These are phyloP conservation scores for Cryptosporidium canis DNA, from an alignment of 169 alveolate genomes.

Conservation along the genomic window DNA sequence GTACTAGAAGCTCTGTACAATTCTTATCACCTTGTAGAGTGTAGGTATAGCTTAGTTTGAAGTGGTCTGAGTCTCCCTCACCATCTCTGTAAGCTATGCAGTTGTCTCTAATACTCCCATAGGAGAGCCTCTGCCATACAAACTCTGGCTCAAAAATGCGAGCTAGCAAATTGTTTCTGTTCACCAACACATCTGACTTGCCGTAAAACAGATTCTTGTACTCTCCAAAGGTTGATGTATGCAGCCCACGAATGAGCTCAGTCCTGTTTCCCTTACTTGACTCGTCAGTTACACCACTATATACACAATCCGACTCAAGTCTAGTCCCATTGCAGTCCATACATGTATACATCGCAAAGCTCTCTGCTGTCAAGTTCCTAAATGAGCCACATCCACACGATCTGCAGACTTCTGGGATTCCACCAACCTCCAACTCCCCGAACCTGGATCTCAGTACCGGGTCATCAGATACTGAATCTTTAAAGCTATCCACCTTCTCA, in stretches of 20 bases:
- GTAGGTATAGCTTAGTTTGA: constrained; percentile 16
- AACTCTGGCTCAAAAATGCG: constrained; percentile 43
- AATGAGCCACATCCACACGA: background rate
- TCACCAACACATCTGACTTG: background rate
- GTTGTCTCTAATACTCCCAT: constrained; percentile 39
- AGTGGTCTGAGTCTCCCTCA: background rate
- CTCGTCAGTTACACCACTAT: background rate
- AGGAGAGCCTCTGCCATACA: constrained; percentile 20
- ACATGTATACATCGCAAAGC: constrained; percentile 10
- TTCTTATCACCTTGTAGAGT: background rate
- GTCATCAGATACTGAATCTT: background rate
- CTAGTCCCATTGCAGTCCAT: background rate
- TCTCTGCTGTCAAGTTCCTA: background rate
- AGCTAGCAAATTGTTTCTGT: background rate
- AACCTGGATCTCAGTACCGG: background rate
- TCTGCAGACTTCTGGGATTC: background rate
- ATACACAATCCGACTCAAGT: background rate
- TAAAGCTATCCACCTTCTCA: background rate
- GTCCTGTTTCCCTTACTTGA: background rate
- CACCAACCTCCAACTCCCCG: no score
- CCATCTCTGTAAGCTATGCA: constrained; percentile 11
- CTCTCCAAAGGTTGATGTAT: background rate
- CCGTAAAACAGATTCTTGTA: constrained; percentile 20
- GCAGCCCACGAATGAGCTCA: background rate
- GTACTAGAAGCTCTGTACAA: background rate